Conservation (phyloP, 768 basidiomycete genomes). For the Naganishia randhawae region DNA sequence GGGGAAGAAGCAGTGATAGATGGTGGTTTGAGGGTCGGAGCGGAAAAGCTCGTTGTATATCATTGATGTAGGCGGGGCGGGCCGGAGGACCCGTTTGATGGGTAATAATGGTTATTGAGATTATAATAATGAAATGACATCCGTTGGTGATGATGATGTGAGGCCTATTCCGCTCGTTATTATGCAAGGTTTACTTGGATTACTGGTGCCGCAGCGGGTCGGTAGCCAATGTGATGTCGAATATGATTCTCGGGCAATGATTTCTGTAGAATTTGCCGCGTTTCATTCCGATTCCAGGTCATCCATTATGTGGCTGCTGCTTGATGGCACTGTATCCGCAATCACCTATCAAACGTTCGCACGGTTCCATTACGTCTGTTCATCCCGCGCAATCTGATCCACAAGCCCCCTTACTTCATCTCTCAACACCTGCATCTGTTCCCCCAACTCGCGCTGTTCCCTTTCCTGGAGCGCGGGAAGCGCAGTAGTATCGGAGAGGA, state of each 20-base stretch:
- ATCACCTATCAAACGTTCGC: not conserved
- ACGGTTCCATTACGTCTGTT: constrained; percentile 6
- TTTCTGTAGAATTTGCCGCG: too few species aligned
- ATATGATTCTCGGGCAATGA: too few species aligned
- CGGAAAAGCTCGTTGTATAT: not conserved
- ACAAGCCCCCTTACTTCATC: constrained; percentile 34
- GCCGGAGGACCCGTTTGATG: too few species aligned
- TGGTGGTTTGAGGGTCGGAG: not conserved
- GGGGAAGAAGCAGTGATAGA: not conserved
- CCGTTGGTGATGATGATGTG: too few species aligned
- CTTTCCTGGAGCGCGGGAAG: not conserved
- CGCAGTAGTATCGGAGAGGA: constrained; percentile 24
- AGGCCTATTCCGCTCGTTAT: too few species aligned
- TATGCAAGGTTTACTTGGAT: not conserved
- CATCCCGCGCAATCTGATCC: constrained; percentile 32
- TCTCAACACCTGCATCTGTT: constrained; percentile 20
- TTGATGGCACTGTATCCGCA: not conserved
- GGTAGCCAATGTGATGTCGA: too few species aligned
- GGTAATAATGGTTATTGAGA: not conserved
- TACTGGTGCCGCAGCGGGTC: too few species aligned
- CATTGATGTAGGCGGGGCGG: not conserved
- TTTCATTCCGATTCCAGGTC: too few species aligned
- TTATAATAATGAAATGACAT: not conserved
- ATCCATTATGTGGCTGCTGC: too few species aligned
- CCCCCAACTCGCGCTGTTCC: not conserved